Evolutionary conservation across 257 asterid species (phyloP).

Genomic region (Solanum pennellii): DNA sequence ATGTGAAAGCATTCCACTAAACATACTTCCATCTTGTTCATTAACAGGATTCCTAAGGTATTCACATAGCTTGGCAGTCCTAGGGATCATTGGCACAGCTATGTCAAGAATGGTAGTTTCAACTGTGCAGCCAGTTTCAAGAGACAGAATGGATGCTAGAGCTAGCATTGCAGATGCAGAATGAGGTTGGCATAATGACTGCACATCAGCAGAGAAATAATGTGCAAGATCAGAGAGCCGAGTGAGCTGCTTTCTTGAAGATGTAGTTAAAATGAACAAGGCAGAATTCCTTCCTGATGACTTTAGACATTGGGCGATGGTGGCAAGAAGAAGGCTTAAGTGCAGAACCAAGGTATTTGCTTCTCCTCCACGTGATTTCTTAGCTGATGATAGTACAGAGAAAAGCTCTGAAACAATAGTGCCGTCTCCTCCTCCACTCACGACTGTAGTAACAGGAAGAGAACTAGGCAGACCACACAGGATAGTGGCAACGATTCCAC

Average conservation of each 20-base stretch:
- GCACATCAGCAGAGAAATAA: constrained; percentile 77
- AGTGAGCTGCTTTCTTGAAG: constrained; percentile 72
- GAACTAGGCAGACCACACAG: constrained; percentile 90
- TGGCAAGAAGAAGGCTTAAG: constrained; percentile 65
- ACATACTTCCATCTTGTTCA: constrained; percentile 37
- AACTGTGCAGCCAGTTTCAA: constrained; percentile 56
- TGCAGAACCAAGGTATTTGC: constrained; percentile 64
- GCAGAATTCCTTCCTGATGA: constrained; percentile 86
- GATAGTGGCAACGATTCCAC: constrained; percentile 47
- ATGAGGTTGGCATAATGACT: constrained; percentile 59
- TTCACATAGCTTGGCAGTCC: constrained; percentile 88
- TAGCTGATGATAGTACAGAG: constrained; percentile 60
- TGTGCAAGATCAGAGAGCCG: constrained; percentile 80
- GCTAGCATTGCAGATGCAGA: constrained; percentile 95
- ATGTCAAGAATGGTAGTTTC: constrained; percentile 69
- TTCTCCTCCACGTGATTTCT: constrained; percentile 53
- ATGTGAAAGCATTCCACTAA: constrained; percentile 58
- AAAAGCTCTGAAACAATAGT: constrained; percentile 83
- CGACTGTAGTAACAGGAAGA: constrained; percentile 73
- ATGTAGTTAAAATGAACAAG: constrained; percentile 74
- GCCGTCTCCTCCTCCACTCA: constrained; percentile 96
- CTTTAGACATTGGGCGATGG: constrained; percentile 67
- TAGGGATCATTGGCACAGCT: constrained; percentile 89
- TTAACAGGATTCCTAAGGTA: constrained; percentile 51
- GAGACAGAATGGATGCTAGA: constrained; percentile 79